Evolutionary conservation across 2,329 filamentous ascomycete genomes (phyloP).

Genomic region (Fusarium denticulatum): DNA sequence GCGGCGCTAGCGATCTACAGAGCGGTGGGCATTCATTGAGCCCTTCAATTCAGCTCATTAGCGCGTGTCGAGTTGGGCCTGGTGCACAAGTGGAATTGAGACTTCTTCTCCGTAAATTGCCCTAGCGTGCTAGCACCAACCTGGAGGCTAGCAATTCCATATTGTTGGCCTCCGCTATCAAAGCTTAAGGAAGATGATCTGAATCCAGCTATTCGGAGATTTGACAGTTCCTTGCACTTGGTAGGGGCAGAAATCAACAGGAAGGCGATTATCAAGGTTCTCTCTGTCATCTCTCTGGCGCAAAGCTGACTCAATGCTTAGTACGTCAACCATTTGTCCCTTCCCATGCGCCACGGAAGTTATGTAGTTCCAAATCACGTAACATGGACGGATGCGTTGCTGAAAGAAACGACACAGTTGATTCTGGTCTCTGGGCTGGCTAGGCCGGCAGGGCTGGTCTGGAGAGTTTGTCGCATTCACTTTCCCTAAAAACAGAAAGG

Average conservation of each 20-base stretch:
- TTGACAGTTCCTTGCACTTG: conserved; percentile 22
- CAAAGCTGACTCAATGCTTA: conserved; percentile 7
- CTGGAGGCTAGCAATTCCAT: conserved; percentile 17
- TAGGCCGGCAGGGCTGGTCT: neutral
- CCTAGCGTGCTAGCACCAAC: conserved; percentile 19
- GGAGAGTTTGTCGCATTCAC: conserved; percentile 10
- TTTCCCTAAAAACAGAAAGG: conserved; percentile 27
- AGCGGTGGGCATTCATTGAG: conserved; percentile 39
- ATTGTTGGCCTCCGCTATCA: conserved; percentile 17
- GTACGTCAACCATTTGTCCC: neutral
- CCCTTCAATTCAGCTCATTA: conserved; percentile 43
- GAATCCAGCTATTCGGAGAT: neutral
- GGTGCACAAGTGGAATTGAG: conserved; percentile 23
- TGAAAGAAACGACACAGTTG: neutral
- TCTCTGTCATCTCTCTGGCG: neutral
- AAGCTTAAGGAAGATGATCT: conserved; percentile 8
- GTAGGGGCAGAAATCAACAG: conserved; percentile 23
- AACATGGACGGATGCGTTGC: conserved; percentile 14
- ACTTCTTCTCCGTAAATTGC: conserved; percentile 16
- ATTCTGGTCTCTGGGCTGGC: conserved; percentile 7
- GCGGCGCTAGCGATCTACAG: conserved; percentile 43
- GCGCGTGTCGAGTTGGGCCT: conserved; percentile 30
- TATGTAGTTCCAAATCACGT: conserved; percentile 26
- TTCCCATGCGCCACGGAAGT: neutral
- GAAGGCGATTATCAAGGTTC: neutral